A percentile compares a stretch with the other conserved stretches of the same genome.
Evolutionary conservation across 1,284 basidiomycete genomes (phyloP).

Genomic region (Ustilago vetiveriae): DNA sequence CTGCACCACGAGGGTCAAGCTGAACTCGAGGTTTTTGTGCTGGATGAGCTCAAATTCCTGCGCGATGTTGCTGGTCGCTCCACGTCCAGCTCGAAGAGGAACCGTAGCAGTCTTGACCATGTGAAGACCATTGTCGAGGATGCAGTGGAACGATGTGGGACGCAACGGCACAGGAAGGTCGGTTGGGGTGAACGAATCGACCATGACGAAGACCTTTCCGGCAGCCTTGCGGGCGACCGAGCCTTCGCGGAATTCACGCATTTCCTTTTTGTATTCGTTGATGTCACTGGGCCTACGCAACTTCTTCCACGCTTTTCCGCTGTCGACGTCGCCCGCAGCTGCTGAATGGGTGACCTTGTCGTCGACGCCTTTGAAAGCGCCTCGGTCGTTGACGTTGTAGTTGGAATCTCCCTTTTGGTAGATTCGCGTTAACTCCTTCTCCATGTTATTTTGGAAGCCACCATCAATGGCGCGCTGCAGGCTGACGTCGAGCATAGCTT

Average conservation of each 20-base stretch:
- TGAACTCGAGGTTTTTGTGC: constrained; percentile 64
- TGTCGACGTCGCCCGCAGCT: constrained; percentile 80
- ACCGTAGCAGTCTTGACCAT: constrained; percentile 90
- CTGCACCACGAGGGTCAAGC: constrained; percentile 61
- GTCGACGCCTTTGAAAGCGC: constrained; percentile 52
- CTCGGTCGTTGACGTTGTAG: constrained; percentile 69
- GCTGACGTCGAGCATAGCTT: constrained; percentile 53
- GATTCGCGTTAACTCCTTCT: constrained; percentile 58
- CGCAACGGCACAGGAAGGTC: constrained; percentile 66
- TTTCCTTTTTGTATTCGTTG: constrained; percentile 91
- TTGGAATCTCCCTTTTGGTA: constrained; percentile 67
- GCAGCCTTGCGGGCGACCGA: constrained; percentile 81
- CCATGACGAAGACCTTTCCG: constrained; percentile 90
- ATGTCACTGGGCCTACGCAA: constrained; percentile 91
- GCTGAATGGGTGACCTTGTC: constrained; percentile 74
- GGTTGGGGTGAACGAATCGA: constrained; percentile 63
- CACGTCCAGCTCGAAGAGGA: constrained; percentile 72
- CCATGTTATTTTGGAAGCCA: constrained; percentile 55
- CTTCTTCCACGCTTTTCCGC: constrained; percentile 84
- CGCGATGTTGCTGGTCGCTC: constrained; percentile 75
- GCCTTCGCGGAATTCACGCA: constrained; percentile 79
- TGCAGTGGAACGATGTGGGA: constrained; percentile 82
- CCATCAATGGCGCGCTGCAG: constrained; percentile 52
- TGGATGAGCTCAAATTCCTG: constrained; percentile 83
- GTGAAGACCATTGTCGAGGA: constrained; percentile 94